These are phyloP conservation scores for Beauveria caledonica DNA, from an alignment of 2,329 filamentous ascomycete species.

Conservation along the genomic window DNA sequence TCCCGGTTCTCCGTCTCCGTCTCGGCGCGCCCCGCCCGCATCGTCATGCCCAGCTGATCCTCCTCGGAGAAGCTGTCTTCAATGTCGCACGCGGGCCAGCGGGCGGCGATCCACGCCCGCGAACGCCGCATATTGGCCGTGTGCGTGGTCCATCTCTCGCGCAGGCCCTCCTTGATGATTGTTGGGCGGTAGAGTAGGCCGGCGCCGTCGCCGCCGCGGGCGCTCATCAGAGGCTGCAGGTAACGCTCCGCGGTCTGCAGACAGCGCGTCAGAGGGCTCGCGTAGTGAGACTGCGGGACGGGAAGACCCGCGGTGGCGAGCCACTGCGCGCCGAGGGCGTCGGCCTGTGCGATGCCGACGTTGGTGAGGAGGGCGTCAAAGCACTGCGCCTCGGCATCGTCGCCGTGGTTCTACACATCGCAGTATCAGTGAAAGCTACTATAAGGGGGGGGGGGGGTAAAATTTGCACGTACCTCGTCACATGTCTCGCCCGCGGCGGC, in stretches of 20 bases:
- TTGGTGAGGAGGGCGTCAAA: conserved; percentile 41
- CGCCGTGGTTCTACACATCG: conserved; percentile 24
- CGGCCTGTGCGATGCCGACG: conserved; percentile 45
- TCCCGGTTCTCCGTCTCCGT: conserved; percentile 37
- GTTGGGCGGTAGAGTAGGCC: conserved; percentile 38
- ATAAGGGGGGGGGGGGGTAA: not conserved
- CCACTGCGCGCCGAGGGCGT: conserved; percentile 44
- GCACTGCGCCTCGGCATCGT: conserved; percentile 30
- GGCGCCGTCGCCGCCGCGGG: conserved; percentile 16
- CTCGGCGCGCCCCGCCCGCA: conserved; percentile 37
- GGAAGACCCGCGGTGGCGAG: conserved; percentile 38
- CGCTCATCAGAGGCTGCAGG: conserved; percentile 34
- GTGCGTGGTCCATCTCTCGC: conserved; percentile 52
- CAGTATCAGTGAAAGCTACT: too few relatives aligned
- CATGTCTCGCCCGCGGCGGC: conserved; percentile 49
- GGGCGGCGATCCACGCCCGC: conserved; percentile 37
- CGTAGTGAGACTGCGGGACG: conserved; percentile 46
- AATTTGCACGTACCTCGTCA: conserved; percentile 30
- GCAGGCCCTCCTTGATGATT: conserved; percentile 47
- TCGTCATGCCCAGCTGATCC: conserved; percentile 43
- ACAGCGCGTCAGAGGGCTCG: conserved; percentile 50
- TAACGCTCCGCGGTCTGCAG: conserved; percentile 47
- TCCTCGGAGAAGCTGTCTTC: conserved; percentile 47
- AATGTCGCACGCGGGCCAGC: conserved; percentile 42
- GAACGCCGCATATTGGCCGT: conserved; percentile 51